Base-by-base conservation (phyloP, 306 rosid genomes). In the Vachellia collinsii region DNA sequence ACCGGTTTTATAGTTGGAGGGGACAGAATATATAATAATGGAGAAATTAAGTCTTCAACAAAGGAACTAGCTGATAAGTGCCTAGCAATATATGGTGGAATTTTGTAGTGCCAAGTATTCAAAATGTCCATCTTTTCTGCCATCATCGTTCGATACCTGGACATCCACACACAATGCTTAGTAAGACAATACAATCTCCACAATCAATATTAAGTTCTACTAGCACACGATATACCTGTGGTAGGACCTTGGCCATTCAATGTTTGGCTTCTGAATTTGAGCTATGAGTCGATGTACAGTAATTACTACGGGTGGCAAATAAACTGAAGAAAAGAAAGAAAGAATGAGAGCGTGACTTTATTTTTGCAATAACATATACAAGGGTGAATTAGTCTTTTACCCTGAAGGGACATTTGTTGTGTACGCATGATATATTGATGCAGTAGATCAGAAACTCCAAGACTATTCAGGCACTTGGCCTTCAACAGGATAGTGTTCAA, bases 221-320 rank as follows among this genome's bases (percentile, higher is more conserved):
- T 29, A 82, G 85, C 79, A 42, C 71, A 62, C 43, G 58, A 48
- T 74, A 78, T 88, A 93, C 99, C 97, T 94, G 51, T 86, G 90
- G 80, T 90, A 79, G 44, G 97, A 89, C 88, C 89, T 93, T 50
- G 99, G 99, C 99, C 99, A 94, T 81, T 91, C 94, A 70, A 94
- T 91, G 79, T 83, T 93, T 64, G 97, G 97, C 83, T 84, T 94
- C 81, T 92, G 97, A 82, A 92, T 88, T 94, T 94, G 99, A 83
- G 97, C 94, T 79, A 89, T 94, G 36, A 78, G 62, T 73, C 80
- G 85, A 85, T 93, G 97, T 79, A 94, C 83, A 43, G 80, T 75
- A 64, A 94, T 83, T 70, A 91, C 91, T 62, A 85, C 25, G 25
- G 87, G 79, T 73, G 99, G 97, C 86, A 85, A 89, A 82, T 93